These are phyloP conservation scores for Phialocephala sp. DNA, from an alignment of 2,329 filamentous ascomycete species.

Conservation along the genomic window DNA sequence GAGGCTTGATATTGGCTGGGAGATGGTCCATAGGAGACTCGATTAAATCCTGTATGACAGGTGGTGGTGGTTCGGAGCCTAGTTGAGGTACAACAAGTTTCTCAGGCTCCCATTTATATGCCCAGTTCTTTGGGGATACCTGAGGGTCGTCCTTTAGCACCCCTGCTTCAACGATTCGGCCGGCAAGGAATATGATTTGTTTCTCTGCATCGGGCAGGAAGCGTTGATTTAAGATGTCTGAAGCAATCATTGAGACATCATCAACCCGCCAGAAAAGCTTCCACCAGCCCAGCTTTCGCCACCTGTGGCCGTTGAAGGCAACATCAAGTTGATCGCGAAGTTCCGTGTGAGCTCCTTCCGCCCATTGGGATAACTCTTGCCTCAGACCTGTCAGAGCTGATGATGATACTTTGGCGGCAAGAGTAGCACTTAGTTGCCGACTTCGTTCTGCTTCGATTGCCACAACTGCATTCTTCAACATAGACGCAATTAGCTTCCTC, in stretches of 20 bases:
- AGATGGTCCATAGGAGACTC: slow-evolving; percentile 28
- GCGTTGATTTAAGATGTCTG: slow-evolving; percentile 75
- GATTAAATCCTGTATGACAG: slow-evolving; percentile 32
- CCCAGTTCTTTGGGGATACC: slow-evolving; percentile 30
- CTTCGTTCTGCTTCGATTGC: slow-evolving; percentile 58
- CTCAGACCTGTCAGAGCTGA: slow-evolving; percentile 56
- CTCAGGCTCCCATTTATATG: slow-evolving; percentile 34
- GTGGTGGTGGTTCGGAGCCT: slow-evolving; percentile 28
- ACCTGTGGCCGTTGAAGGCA: slow-evolving; percentile 76
- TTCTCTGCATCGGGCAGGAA: slow-evolving; percentile 83
- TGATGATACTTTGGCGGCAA: slow-evolving; percentile 40
- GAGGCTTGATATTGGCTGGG: slow-evolving; percentile 23
- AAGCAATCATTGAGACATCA: slow-evolving; percentile 83
- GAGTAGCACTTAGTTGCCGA: slow-evolving; percentile 41
- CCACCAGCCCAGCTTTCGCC: slow-evolving; percentile 89
- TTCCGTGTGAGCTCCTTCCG: slow-evolving; percentile 81
- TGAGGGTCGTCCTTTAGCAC: slow-evolving; percentile 40
- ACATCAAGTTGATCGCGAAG: slow-evolving; percentile 79
- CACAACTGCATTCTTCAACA: slow-evolving; percentile 61
- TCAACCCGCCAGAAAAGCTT: slow-evolving; percentile 95
- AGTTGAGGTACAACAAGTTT: slow-evolving; percentile 15
- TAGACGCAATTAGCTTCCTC: slow-evolving; percentile 67
- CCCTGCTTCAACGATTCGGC: slow-evolving; percentile 72
- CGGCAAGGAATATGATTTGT: slow-evolving; percentile 81
- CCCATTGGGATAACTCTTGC: slow-evolving; percentile 70